Percentiles rank a stretch among this genome's conserved stretches.
Conservation (phyloP, 495 filamentous ascomycete species). For the Daldinia concentrica region DNA sequence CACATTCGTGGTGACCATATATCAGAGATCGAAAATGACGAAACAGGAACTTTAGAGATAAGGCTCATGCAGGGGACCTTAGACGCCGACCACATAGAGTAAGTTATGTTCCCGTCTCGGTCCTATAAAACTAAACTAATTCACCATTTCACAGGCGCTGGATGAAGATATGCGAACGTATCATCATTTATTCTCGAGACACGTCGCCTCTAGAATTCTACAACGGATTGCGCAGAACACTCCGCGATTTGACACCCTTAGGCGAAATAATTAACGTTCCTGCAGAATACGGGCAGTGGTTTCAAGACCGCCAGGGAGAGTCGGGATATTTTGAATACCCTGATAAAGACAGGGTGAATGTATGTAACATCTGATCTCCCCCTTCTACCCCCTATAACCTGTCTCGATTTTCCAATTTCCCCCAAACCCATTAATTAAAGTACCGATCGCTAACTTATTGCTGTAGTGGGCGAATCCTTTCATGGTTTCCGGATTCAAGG, state of each 20-base stretch:
- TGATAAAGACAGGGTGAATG: conserved; percentile 16
- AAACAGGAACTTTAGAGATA: conserved; percentile 31
- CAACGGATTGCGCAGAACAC: not conserved
- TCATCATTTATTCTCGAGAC: conserved; percentile 32
- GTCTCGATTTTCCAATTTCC: not conserved
- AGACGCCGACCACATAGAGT: conserved; percentile 36
- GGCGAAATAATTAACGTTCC: not conserved
- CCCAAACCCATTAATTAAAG: not conserved
- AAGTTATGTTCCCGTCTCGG: not conserved
- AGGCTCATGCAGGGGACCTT: conserved; percentile 41
- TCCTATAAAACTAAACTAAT: conserved; percentile 7
- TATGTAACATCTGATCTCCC: not conserved
- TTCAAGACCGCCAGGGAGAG: not conserved
- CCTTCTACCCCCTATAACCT: not conserved
- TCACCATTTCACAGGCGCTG: conserved; percentile 14
- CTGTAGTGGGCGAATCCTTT: conserved; percentile 29
- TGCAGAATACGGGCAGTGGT: conserved; percentile 1
- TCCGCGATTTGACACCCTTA: not conserved
- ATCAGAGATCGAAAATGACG: not conserved
- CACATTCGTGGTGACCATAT: not conserved
- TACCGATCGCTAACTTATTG: not conserved
- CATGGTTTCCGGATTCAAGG: conserved; percentile 27
- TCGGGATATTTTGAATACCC: conserved; percentile 25
- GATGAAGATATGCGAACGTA: conserved; percentile 23
- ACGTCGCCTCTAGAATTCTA: conserved; percentile 6